Conservation (phyloP, 495 filamentous ascomycete species). For the Antarctomyces pellizariae region DNA sequence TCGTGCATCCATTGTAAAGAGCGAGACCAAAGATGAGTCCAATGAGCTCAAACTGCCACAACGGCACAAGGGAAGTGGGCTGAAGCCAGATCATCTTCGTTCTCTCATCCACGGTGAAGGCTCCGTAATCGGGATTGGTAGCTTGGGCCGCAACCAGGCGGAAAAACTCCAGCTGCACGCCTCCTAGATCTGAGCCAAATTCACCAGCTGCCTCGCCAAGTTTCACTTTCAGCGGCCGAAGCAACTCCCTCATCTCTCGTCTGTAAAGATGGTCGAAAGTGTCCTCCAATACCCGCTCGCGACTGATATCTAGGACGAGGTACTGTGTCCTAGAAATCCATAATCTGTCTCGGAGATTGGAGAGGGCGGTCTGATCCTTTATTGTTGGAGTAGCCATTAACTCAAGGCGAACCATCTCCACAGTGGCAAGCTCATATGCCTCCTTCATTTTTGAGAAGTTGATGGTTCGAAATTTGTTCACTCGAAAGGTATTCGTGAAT, state of each 20-base stretch:
- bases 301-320: constrained; percentile 50
- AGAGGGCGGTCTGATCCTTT: constrained; percentile 11
- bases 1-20: constrained; percentile 80
- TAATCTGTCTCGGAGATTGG: constrained; percentile 33
- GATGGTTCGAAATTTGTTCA: constrained; percentile 73
- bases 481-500: constrained; percentile 45
- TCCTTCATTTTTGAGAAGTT: constrained; percentile 68
- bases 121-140: constrained; percentile 47
- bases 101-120: constrained; percentile 49
- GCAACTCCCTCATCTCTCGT: constrained; percentile 55
- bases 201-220: constrained; percentile 63
- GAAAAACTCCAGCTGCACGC: constrained; percentile 92
- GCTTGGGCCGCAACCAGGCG: constrained; percentile 54
- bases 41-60: constrained; percentile 78
- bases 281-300: constrained; percentile 47
- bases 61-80: constrained; percentile 50
- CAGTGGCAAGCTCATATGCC: constrained; percentile 43
- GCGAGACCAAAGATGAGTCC: constrained; percentile 74
- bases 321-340: constrained; percentile 42
- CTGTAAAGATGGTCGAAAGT: constrained; percentile 77
- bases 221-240: constrained; percentile 69
- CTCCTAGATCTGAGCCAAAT: constrained; percentile 79
- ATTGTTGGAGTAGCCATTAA: constrained; percentile 6
- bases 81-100: constrained; percentile 74
- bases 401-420: constrained; percentile 23